Evolutionary conservation across 192 early-diverging fungal genomes (phyloP).

Genomic region (Linnemannia hyalina): DNA sequence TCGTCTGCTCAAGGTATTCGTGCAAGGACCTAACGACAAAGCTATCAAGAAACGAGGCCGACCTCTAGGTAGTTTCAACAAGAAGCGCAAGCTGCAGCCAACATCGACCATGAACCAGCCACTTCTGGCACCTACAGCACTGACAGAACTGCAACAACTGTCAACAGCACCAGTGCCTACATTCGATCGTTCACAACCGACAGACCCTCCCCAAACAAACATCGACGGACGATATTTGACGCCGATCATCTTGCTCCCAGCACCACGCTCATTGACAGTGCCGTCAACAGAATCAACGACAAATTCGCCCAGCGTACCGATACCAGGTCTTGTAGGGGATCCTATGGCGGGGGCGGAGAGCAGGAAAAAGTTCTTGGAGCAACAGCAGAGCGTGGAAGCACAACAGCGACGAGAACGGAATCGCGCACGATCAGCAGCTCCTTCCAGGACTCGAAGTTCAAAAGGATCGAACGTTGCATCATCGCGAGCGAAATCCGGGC

Average conservation of each 20-base stretch:
- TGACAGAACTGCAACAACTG: neutral
- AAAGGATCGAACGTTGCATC: neutral
- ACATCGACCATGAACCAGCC: neutral
- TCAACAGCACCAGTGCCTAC: neutral
- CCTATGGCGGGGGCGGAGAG: neutral
- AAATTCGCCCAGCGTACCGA: neutral
- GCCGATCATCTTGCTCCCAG: neutral
- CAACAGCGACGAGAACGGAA: neutral
- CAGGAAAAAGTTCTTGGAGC: neutral
- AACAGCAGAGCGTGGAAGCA: neutral
- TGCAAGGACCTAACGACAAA: neutral
- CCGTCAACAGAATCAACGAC: neutral
- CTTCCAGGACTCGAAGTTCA: neutral
- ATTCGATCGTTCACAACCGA: neutral
- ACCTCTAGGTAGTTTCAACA: neutral
- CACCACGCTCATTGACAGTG: neutral
- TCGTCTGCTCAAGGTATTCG: neutral
- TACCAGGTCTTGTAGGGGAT: neutral
- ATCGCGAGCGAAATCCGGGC: neutral
- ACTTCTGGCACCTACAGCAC: neutral
- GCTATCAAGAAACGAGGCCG: neutral
- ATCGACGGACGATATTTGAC: neutral
- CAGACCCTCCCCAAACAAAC: neutral
- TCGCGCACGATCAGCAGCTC: neutral
- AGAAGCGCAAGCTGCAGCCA: neutral